These are phyloP conservation scores for Cercophora sp. DNA, from an alignment of 495 filamentous ascomycete species.

Conservation along the genomic window DNA sequence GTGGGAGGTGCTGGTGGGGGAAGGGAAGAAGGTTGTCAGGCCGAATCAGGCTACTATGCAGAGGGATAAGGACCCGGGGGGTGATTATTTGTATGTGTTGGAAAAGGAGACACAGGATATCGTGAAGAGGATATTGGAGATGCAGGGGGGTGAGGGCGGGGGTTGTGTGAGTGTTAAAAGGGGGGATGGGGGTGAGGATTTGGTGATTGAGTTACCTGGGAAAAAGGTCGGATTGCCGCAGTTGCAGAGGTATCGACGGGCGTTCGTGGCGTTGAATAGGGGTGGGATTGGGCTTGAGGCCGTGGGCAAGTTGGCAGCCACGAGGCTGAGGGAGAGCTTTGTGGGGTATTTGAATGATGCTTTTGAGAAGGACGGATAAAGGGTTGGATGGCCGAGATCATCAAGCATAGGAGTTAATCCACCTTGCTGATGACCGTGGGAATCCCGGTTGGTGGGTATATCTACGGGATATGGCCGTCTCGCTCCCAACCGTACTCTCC, in stretches of 20 bases:
- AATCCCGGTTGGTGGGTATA: too few species aligned
- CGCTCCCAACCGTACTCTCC: too few species aligned
- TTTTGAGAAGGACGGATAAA: conserved; percentile 48
- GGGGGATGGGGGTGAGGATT: conserved; percentile 28
- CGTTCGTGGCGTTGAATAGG: conserved; percentile 78
- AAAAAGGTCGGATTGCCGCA: conserved; percentile 64
- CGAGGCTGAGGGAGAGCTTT: conserved; percentile 63
- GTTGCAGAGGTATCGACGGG: conserved; percentile 76
- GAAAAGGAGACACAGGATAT: conserved; percentile 83
- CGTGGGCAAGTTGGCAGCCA: conserved; percentile 43
- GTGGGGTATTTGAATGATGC: conserved; percentile 70
- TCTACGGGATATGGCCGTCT: too few species aligned
- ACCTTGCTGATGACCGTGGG: too few species aligned
- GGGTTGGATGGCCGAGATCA: too few species aligned
- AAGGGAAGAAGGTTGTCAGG: conserved; percentile 55
- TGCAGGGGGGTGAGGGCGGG: conserved; percentile 62
- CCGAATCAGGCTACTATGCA: conserved; percentile 81
- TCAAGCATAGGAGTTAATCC: too few species aligned
- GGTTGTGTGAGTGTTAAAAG: conserved; percentile 40
- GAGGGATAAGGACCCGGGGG: conserved; percentile 55
- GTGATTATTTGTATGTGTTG: conserved; percentile 78
- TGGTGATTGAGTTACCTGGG: conserved; percentile 55
- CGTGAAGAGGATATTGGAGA: conserved; percentile 67
- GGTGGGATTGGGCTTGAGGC: conserved; percentile 48
- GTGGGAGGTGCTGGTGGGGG: conserved; percentile 73